phyloP scores from a whole-genome alignment of 2,329 filamentous ascomycete genomes.

The Sporothrix schenckii region DNA sequence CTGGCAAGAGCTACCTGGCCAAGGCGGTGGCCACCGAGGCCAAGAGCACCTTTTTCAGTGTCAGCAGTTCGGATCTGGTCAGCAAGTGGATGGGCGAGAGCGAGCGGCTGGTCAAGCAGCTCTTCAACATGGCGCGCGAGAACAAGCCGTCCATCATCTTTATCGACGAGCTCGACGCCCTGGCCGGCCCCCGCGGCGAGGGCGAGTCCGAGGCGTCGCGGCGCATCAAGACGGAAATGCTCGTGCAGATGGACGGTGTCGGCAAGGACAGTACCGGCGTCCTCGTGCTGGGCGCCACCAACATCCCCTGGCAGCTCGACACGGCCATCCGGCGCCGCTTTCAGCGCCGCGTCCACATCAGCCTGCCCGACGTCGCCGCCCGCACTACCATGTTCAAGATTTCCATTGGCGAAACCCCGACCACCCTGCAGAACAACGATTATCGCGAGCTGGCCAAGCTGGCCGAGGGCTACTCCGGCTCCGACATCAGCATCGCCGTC shows the following conservation, averaged over 20 bases:
- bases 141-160: slow-evolving; percentile 90
- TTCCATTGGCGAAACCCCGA: slow-evolving; percentile 89
- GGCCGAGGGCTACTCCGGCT: slow-evolving; percentile 93
- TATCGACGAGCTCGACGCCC: slow-evolving; percentile 67
- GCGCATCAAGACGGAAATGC: slow-evolving; percentile 96
- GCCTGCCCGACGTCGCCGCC: slow-evolving; percentile 81
- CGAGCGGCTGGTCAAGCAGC: slow-evolving; percentile 94
- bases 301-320: slow-evolving; percentile 98
- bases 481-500: slow-evolving; percentile 93
- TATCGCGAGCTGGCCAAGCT: slow-evolving; percentile 77
- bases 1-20: slow-evolving; percentile 95
- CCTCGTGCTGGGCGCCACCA: slow-evolving; percentile 91
- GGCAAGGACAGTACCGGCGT: slow-evolving; percentile 94
- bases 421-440: slow-evolving; percentile 75
- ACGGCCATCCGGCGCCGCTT: slow-evolving; percentile 94
- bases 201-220: slow-evolving; percentile 97
- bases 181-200: slow-evolving; percentile 89
- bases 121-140: slow-evolving; percentile 97
- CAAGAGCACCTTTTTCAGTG: slow-evolving; percentile 98
- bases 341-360: slow-evolving; percentile 94
- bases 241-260: slow-evolving; percentile 99
- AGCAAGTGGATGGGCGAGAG: slow-evolving; percentile 99
- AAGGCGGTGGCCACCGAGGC: slow-evolving; percentile 98
- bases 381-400: slow-evolving; percentile 95
- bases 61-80: slow-evolving; percentile 94